Conservation (phyloP, 345 rosid species). For the Psidium friedrichsthalianum region DNA sequence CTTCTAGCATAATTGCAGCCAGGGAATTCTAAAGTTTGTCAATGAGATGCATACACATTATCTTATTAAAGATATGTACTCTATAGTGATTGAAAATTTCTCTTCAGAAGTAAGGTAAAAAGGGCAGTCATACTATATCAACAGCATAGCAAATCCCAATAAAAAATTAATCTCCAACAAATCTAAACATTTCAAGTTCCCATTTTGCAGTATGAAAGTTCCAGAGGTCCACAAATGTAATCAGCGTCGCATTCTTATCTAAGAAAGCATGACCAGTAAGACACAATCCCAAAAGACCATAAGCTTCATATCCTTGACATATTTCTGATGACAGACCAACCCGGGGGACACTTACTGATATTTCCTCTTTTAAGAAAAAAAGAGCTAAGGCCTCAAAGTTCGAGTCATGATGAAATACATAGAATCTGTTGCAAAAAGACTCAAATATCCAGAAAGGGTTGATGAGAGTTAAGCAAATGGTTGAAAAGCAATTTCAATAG, state of each 20-base stretch:
- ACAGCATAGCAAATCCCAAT: not conserved
- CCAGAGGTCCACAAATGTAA: not conserved
- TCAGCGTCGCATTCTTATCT: not conserved
- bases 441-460: not conserved
- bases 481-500: not conserved
- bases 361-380: too few relatives aligned
- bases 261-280: not conserved
- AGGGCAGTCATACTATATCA: not conserved
- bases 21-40: not conserved
- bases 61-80: not conserved
- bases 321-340: not conserved
- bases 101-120: not conserved
- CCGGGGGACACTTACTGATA: too few relatives aligned
- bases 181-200: not conserved
- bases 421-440: not conserved
- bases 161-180: not conserved
- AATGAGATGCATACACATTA: not conserved
- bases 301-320: not conserved
- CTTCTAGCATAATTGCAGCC: not conserved
- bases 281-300: not conserved
- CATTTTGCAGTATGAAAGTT: not conserved
- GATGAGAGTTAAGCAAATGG: not conserved
- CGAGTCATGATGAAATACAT: not conserved
- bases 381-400: not conserved
- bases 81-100: not conserved